Evolutionary conservation across 2,329 filamentous ascomycete species (phyloP).

Genomic region (Aspergillus phoenicis): DNA sequence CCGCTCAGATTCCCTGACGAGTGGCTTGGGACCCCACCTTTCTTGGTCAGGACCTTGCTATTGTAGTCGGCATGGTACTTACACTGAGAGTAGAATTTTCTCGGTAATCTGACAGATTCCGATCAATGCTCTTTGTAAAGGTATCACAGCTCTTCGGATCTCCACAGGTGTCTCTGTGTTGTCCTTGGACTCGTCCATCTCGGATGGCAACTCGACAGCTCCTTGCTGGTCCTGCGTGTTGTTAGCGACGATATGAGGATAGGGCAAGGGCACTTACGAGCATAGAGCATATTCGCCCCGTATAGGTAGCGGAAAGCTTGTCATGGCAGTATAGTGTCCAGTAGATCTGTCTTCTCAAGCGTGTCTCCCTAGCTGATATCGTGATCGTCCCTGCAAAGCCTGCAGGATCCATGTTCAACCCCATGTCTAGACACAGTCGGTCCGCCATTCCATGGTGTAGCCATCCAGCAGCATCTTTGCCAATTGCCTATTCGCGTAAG

Average conservation of each 20-base stretch:
- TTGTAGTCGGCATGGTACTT: background rate
- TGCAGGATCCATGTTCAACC: slow-evolving; percentile 39
- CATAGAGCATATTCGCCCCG: slow-evolving; percentile 40
- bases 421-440: slow-evolving; percentile 41
- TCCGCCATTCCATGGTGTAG: slow-evolving; percentile 42
- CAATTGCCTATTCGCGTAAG: slow-evolving; percentile 30
- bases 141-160: background rate
- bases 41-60: too few species aligned
- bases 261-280: slow-evolving; percentile 27
- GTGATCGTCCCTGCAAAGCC: slow-evolving; percentile 29
- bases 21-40: background rate
- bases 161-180: background rate
- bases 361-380: slow-evolving; percentile 33
- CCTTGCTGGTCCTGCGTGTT: background rate
- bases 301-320: slow-evolving; percentile 38
- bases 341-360: slow-evolving; percentile 40
- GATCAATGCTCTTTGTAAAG: background rate
- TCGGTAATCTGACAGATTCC: background rate
- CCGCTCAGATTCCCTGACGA: background rate
- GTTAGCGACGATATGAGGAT: background rate
- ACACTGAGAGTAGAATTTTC: slow-evolving; percentile 1
- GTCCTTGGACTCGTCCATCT: background rate
- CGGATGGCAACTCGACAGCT: background rate
- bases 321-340: slow-evolving; percentile 42
- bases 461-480: slow-evolving; percentile 41